Percentiles rank a stretch among this genome's conserved stretches.
Evolutionary conservation across 2,329 filamentous ascomycete genomes (phyloP).

Genomic region (Purpureocillium lavendulum): DNA sequence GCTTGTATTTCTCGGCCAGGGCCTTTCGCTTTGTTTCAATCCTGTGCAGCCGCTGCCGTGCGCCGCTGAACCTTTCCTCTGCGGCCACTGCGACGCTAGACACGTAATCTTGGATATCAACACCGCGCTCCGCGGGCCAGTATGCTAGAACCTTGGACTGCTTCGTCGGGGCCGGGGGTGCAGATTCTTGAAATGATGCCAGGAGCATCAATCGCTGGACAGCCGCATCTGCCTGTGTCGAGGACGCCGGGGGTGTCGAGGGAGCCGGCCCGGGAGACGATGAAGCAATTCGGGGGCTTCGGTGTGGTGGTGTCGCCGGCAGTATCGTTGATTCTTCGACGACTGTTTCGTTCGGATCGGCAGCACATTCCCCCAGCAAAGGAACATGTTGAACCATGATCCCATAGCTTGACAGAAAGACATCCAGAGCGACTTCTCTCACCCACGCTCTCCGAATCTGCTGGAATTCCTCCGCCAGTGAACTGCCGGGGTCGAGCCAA

Average conservation of each 20-base stretch:
- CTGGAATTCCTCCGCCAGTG: conserved; percentile 15
- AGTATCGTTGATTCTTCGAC: not conserved
- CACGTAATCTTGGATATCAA: conserved; percentile 24
- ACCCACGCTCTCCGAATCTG: conserved; percentile 17
- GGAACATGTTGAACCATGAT: conserved; percentile 24
- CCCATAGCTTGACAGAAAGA: conserved; percentile 25
- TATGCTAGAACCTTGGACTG: conserved; percentile 22
- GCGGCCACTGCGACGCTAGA: conserved; percentile 28
- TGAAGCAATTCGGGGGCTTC: conserved; percentile 2
- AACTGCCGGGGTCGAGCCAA: conserved; percentile 20
- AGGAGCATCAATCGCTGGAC: conserved; percentile 26
- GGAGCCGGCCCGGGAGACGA: conserved; percentile 10
- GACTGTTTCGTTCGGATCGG: conserved; percentile 5
- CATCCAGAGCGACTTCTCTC: conserved; percentile 22
- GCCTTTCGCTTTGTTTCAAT: conserved; percentile 24
- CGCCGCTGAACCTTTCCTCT: conserved; percentile 24
- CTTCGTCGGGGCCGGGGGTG: conserved; percentile 16
- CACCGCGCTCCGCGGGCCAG: conserved; percentile 30
- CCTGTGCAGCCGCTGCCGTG: conserved; percentile 22
- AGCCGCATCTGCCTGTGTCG: conserved; percentile 15
- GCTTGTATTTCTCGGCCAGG: conserved; percentile 23
- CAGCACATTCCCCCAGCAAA: conserved; percentile 15
- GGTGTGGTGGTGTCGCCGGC: not conserved
- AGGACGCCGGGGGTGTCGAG: conserved; percentile 2
- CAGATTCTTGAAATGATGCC: conserved; percentile 18